Base-by-base conservation (phyloP, 306 rosid species). In the Begonia masoniana region DNA sequence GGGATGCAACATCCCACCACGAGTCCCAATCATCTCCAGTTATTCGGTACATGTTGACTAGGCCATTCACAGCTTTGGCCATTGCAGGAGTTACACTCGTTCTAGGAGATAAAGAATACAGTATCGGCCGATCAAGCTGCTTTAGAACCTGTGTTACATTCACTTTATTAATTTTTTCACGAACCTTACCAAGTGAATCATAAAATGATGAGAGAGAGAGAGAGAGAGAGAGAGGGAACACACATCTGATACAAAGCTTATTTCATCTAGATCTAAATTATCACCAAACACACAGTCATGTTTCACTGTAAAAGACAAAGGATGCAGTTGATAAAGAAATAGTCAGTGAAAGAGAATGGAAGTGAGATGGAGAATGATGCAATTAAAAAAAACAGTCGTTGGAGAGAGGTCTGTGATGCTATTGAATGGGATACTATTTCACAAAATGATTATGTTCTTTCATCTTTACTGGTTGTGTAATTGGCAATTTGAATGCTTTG, bases 21-120 rank as follows among this genome's bases (percentile, higher is more conserved):
- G 51, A 14, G 74, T 91, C 99, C 99, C 99, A 91, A 51, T 91
- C 99, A 75, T 91, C 99, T 50, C 88, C 99, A 45, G 99, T 83
- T 77, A 86, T 68, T 50, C 96, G 74, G 65, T 86, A 91, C 99
- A 91, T 73, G 78, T 91, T 91, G 56, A 65, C 96, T 55, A 86
- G 60, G 59, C 84, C 80, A 66, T 68, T 81, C 45, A 86, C 80
- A 41, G 42, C 76, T 74, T 79, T 73, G 62, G 96, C 96, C 84
- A 91, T 77, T 23, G 75, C 74, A 52, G 95, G 93, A 47, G 94
- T 85, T 52, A 56, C 94, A 43, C 78, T 65, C 62, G 88, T 71
- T 66, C 99, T 96, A 12, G 96, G 99, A 70, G 99, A 91, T 26
- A 91, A 23, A 50, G 99, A 86, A 76, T 81, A 86, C 58, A 83